These are phyloP conservation scores for Fusarium dimerum DNA, from an alignment of 2,329 filamentous ascomycete genomes.

Conservation along the genomic window DNA sequence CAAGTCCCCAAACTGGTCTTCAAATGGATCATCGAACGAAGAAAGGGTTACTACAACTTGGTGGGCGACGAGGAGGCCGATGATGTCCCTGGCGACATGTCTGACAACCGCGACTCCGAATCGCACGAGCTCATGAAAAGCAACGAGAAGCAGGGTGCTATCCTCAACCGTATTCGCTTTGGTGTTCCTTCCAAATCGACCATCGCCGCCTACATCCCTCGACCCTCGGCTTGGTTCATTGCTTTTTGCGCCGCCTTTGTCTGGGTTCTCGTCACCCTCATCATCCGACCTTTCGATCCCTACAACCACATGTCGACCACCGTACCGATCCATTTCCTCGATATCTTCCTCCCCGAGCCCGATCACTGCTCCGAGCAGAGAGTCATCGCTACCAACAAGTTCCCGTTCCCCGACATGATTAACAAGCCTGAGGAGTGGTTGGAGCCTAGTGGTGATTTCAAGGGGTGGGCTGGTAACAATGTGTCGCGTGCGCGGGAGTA, in stretches of 20 bases:
- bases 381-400: constrained; percentile 17
- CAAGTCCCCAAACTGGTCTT: background rate
- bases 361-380: constrained; percentile 22
- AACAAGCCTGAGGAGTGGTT: constrained; percentile 21
- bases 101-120: background rate
- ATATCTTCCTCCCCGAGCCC: constrained; percentile 19
- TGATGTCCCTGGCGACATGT: background rate
- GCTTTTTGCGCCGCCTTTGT: constrained; percentile 8
- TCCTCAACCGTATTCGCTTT: constrained; percentile 1
- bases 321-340: constrained; percentile 27
- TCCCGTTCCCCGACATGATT: constrained; percentile 27
- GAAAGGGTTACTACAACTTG: background rate
- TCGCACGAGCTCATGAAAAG: background rate
- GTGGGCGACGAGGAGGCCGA: background rate
- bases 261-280: constrained; percentile 12
- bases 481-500: constrained; percentile 18
- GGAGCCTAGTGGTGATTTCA: constrained; percentile 24
- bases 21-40: background rate
- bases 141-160: background rate
- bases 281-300: constrained; percentile 25
- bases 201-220: background rate
- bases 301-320: constrained; percentile 32
- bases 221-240: background rate
- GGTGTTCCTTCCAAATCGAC: background rate
- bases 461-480: constrained; percentile 30